These are phyloP conservation scores for Kuraishia molischiana DNA, from an alignment of 805 yeast genomes.

Conservation along the genomic window DNA sequence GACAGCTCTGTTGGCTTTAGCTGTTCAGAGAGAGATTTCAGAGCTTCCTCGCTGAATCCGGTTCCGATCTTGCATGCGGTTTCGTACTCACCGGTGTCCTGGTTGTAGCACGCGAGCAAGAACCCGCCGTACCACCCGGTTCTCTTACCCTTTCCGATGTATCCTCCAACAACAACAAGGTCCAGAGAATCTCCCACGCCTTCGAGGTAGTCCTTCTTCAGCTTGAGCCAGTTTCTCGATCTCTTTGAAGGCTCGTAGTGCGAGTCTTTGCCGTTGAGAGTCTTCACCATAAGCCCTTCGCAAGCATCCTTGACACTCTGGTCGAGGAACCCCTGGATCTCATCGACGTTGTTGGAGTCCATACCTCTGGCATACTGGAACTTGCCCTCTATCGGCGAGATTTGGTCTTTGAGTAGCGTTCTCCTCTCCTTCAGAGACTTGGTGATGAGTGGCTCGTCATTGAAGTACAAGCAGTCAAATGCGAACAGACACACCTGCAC, in stretches of 20 bases:
- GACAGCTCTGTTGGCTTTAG: constrained; percentile 59
- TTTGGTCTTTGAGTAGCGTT: constrained; percentile 40
- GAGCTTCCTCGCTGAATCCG: constrained; percentile 83
- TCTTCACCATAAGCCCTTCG: constrained; percentile 94
- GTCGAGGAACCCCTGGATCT: constrained; percentile 76
- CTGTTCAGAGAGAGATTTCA: constrained; percentile 46
- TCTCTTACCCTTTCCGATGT: constrained; percentile 87
- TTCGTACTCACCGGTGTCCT: constrained; percentile 87
- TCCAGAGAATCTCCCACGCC: constrained; percentile 97
- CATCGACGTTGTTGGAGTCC: constrained; percentile 61
- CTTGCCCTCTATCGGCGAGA: constrained; percentile 60
- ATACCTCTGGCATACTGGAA: constrained; percentile 71
- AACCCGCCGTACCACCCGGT: constrained; percentile 96
- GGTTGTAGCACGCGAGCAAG: constrained; percentile 80
- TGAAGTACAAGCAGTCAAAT: constrained; percentile 72
- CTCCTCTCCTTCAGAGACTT: constrained; percentile 67
- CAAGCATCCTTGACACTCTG: constrained; percentile 84
- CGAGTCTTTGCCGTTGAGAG: constrained; percentile 72
- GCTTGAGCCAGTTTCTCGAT: constrained; percentile 89
- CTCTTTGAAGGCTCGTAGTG: constrained; percentile 91
- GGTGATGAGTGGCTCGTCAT: constrained; percentile 63
- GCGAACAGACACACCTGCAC: constrained; percentile 90
- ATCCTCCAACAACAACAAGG: constrained; percentile 89
- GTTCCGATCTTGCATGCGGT: constrained; percentile 97
- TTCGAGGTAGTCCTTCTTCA: constrained; percentile 88